These are phyloP conservation scores for Nothophaeocryptopus gaeumannii DNA, from an alignment of 2,329 filamentous ascomycete species.

Conservation along the genomic window DNA sequence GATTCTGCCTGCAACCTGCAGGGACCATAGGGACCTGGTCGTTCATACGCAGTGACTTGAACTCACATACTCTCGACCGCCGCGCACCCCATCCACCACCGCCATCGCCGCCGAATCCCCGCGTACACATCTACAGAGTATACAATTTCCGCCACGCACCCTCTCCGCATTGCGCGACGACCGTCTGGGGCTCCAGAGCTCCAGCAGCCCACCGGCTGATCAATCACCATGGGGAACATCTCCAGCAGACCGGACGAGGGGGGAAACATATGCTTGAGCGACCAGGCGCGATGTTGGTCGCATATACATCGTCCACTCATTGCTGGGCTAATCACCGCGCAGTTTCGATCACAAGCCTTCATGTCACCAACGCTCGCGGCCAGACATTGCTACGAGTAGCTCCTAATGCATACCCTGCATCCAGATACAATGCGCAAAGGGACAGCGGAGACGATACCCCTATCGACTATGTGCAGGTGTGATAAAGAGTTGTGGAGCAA, in stretches of 20 bases:
- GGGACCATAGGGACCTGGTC: no score
- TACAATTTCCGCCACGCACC: conserved; percentile 6
- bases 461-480: conserved; percentile 89
- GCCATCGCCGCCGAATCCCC: no score
- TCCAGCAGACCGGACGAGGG: conserved; percentile 85
- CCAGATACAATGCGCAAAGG: conserved; percentile 69
- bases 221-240: conserved; percentile 75
- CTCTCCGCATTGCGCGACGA: conserved; percentile 22
- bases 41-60: no score
- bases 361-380: conserved; percentile 74
- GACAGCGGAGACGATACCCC: conserved; percentile 70
- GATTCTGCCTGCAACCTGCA: no score
- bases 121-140: conserved; percentile 5
- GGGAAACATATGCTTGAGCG: conserved; percentile 75
- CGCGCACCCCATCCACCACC: no score
- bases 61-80: no score
- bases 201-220: conserved; percentile 16
- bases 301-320: conserved; percentile 2
- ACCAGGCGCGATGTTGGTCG: conserved; percentile 82
- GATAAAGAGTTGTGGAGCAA: conserved; percentile 22
- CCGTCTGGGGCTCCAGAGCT: conserved; percentile 21
- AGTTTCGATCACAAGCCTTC: conserved; percentile 86
- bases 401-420: conserved; percentile 85
- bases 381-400: conserved; percentile 73
- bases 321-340: conserved; percentile 18